Evolutionary conservation across 768 basidiomycete species (phyloP).

Genomic region (Tylopilus subfusipes): DNA sequence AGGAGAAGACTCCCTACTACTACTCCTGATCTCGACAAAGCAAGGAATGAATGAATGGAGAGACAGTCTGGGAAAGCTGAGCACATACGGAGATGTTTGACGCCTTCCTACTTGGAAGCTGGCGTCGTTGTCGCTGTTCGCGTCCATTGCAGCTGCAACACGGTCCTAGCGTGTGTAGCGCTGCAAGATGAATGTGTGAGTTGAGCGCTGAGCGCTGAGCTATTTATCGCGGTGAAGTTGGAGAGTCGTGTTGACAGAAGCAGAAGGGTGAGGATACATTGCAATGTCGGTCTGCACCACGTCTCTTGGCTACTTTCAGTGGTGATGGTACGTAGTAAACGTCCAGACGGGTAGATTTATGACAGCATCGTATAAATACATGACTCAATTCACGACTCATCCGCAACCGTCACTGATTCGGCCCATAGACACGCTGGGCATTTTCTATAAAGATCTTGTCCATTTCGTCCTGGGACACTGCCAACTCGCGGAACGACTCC

Average conservation of each 20-base stretch:
- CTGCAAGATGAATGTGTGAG: background rate
- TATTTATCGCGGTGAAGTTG: background rate
- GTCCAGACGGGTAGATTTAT: background rate
- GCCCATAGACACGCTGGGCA: slow-evolving; percentile 41
- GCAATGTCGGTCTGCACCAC: background rate
- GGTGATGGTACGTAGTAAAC: background rate
- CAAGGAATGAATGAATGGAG: slow-evolving; percentile 5
- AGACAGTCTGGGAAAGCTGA: background rate
- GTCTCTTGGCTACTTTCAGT: slow-evolving; percentile 5
- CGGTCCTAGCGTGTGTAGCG: background rate
- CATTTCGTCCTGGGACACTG: slow-evolving; percentile 71
- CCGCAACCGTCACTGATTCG: slow-evolving; percentile 8
- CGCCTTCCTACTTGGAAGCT: slow-evolving; percentile 30
- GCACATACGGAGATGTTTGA: slow-evolving; percentile 38
- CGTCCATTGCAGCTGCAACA: slow-evolving; percentile 3
- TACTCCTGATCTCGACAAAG: slow-evolving; percentile 42
- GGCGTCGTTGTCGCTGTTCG: slow-evolving; percentile 25
- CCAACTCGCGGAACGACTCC: slow-evolving; percentile 75
- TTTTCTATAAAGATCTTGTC: slow-evolving; percentile 69
- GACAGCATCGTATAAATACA: background rate
- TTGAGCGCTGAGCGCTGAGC: background rate
- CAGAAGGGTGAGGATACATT: slow-evolving; percentile 7
- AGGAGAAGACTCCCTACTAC: slow-evolving; percentile 57
- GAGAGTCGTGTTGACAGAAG: too few species aligned
- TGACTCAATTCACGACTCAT: background rate